Percentiles rank a stretch among this genome's conserved stretches.
phyloP scores from a whole-genome alignment of 1,139 yeast genomes.

The Ashbya aceris region DNA sequence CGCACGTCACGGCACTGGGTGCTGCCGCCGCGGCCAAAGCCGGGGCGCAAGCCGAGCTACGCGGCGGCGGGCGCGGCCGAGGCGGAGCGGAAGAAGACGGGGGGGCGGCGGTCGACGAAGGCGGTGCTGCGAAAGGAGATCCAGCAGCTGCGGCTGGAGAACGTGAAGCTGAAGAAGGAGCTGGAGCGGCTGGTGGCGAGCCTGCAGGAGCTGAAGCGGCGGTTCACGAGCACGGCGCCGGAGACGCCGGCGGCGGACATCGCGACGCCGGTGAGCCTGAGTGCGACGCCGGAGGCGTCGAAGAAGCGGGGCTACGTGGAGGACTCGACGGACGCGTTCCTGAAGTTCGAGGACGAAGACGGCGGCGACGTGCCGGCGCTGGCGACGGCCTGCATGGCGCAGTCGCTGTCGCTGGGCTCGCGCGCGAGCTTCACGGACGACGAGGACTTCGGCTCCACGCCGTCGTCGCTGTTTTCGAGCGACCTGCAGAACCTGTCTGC shows the following conservation, averaged over 20 bases:
- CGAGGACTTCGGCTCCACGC: constrained; percentile 20
- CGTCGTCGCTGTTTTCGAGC: constrained; percentile 20
- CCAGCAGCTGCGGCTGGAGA: constrained; percentile 16
- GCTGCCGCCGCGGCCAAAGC: constrained; percentile 43
- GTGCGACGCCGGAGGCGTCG: neutral
- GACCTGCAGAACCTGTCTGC: constrained; percentile 13
- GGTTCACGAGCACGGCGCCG: neutral
- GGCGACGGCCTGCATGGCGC: constrained; percentile 12
- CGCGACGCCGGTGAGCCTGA: neutral
- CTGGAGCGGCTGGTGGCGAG: constrained; percentile 18
- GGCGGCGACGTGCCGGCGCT: constrained; percentile 5
- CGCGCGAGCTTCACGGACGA: constrained; percentile 17
- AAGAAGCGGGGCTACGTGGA: neutral
- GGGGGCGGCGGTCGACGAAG: constrained; percentile 10
- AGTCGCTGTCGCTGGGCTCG: constrained; percentile 14
- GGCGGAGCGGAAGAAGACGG: constrained; percentile 1
- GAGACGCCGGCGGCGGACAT: neutral
- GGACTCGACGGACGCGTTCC: constrained; percentile 20
- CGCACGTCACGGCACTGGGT: constrained; percentile 30
- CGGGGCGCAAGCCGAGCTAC: constrained; percentile 34
- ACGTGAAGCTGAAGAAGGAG: constrained; percentile 19
- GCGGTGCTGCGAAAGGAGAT: constrained; percentile 18
- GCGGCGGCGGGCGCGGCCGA: neutral
- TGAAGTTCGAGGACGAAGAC: constrained; percentile 23
- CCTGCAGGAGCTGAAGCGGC: constrained; percentile 18